A percentile compares a stretch with the other conserved stretches of the same genome.
These are phyloP conservation scores for Penicillium subrubescens DNA, from an alignment of 495 filamentous ascomycete genomes.

Conservation along the genomic window DNA sequence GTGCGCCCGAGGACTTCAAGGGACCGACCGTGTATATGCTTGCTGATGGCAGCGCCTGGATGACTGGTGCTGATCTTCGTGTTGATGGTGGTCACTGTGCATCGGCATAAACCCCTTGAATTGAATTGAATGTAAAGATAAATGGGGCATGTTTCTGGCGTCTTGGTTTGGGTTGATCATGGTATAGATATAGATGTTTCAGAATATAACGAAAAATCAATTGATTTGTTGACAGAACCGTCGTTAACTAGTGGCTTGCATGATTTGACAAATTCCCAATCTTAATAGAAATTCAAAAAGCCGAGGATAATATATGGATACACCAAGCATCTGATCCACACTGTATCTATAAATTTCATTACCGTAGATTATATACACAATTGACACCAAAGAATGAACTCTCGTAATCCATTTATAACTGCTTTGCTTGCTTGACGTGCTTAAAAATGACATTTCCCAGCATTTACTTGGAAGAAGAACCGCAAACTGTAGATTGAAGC, in stretches of 20 bases:
- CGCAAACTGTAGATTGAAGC: not conserved
- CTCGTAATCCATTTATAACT: too few species aligned
- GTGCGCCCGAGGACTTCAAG: conserved; percentile 43
- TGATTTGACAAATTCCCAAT: not conserved
- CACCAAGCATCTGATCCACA: conserved; percentile 18
- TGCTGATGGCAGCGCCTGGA: conserved; percentile 43
- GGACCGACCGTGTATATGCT: conserved; percentile 46
- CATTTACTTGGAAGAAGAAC: not conserved
- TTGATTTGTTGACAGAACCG: not conserved
- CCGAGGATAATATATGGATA: conserved; percentile 16
- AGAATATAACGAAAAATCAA: not conserved
- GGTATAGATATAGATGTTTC: not conserved
- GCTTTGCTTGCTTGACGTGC: too few species aligned
- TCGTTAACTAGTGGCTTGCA: not conserved
- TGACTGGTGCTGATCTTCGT: conserved; percentile 43
- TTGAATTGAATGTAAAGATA: conserved; percentile 17
- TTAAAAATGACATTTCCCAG: too few species aligned
- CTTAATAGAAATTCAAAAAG: conserved; percentile 4
- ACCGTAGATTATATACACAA: too few species aligned
- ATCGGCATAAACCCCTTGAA: conserved; percentile 24
- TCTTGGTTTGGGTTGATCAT: conserved; percentile 6
- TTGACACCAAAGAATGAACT: too few species aligned
- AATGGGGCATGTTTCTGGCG: conserved; percentile 18
- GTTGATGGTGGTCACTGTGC: conserved; percentile 47
- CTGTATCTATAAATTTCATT: conserved; percentile 7